Conservation (phyloP, 345 rosid genomes). For the Sisymbrium altissimum region DNA sequence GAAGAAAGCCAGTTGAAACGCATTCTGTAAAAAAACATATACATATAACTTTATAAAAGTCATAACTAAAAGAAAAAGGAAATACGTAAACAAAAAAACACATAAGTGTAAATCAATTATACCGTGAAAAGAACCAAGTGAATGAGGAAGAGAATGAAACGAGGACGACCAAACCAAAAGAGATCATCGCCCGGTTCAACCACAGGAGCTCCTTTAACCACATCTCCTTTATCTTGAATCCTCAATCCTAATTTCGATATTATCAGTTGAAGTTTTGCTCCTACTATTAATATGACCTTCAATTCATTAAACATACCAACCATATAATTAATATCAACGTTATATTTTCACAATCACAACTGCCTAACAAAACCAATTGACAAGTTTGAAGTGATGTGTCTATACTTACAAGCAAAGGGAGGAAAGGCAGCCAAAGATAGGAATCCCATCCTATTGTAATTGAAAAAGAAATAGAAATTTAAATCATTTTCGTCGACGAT, state of each 20-base stretch:
- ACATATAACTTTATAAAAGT: neutral
- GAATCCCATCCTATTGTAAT: slow-evolving; percentile 58
- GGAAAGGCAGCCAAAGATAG: slow-evolving; percentile 74
- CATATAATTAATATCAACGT: neutral
- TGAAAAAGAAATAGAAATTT: neutral
- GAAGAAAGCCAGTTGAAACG: slow-evolving; percentile 87
- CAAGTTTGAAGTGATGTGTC: neutral
- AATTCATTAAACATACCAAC: neutral
- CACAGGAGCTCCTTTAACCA: slow-evolving; percentile 86
- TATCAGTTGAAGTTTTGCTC: slow-evolving; percentile 80
- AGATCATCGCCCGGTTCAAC: slow-evolving; percentile 90
- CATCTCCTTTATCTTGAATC: slow-evolving; percentile 80
- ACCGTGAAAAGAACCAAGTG: slow-evolving; percentile 94
- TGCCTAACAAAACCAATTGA: neutral
- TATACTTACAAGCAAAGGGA: slow-evolving; percentile 74
- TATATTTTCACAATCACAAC: neutral
- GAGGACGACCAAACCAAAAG: slow-evolving; percentile 94
- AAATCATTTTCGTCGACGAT: neutral
- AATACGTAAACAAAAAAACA: neutral
- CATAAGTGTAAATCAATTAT: neutral
- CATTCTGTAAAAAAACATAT: slow-evolving; percentile 51
- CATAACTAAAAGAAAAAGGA: neutral
- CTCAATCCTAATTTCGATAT: slow-evolving; percentile 78
- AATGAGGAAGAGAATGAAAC: slow-evolving; percentile 76
- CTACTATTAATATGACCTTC: slow-evolving; percentile 56